phyloP scores from a whole-genome alignment of 345 rosid species.

The Balakata baccata region DNA sequence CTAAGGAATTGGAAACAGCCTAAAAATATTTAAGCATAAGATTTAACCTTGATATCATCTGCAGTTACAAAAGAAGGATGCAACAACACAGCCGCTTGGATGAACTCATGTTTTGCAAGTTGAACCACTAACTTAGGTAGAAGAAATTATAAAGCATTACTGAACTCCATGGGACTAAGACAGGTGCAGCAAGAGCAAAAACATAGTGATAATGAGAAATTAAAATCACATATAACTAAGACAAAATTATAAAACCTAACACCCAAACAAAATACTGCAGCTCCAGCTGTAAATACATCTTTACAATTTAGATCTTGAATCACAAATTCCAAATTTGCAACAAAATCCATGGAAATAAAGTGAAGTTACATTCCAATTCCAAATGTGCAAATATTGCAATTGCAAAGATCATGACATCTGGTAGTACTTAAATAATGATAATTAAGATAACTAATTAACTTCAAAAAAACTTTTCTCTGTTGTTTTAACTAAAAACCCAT shows the following conservation, averaged over 20 bases:
- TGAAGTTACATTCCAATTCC: too few species aligned
- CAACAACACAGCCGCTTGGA: constrained; percentile 62
- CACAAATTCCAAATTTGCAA: too few species aligned
- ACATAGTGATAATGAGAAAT: constrained; percentile 1
- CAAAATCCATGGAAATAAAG: too few species aligned
- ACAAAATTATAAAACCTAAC: constrained; percentile 37
- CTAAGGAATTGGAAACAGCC: too few species aligned
- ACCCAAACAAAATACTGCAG: constrained; percentile 71
- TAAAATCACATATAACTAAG: neutral
- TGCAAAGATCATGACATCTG: too few species aligned
- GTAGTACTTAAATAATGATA: too few species aligned
- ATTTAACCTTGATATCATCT: constrained; percentile 68
- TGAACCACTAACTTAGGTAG: constrained; percentile 77
- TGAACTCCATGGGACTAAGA: neutral
- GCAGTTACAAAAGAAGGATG: constrained; percentile 71
- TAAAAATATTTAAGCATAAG: too few species aligned
- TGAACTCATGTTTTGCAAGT: constrained; percentile 47
- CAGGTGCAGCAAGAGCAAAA: neutral
- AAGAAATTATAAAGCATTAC: constrained; percentile 1
- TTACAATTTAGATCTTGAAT: constrained; percentile 56
- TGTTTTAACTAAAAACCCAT: too few species aligned
- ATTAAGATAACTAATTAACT: too few species aligned
- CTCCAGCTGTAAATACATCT: constrained; percentile 49
- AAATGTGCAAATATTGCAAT: too few species aligned
- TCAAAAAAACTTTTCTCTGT: too few species aligned